Evolutionary conservation across 768 basidiomycete genomes (phyloP).

Genomic region (Russula lepida): DNA sequence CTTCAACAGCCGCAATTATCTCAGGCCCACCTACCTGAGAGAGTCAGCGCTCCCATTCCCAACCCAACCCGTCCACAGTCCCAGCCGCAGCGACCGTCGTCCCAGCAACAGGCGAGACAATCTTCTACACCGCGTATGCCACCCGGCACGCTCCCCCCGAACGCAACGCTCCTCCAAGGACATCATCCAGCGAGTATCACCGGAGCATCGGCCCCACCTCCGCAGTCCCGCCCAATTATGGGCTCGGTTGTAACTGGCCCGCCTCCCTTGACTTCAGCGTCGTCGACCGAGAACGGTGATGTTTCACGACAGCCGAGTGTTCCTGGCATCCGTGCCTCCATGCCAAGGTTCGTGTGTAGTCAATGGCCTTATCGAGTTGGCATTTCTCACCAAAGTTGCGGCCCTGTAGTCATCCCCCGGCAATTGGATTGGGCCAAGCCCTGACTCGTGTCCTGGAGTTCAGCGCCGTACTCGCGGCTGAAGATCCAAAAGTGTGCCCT

Average conservation of each 20-base stretch:
- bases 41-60: conserved; percentile 10
- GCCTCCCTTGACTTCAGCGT: conserved; percentile 6
- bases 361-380: not conserved
- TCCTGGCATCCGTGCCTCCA: conserved; percentile 4
- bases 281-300: conserved; percentile 14
- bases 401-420: not conserved
- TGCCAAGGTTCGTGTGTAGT: conserved; percentile 7
- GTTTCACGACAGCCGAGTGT: conserved; percentile 8
- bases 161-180: conserved; percentile 22
- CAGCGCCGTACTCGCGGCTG: conserved; percentile 53
- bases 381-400: not conserved
- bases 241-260: not conserved
- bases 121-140: conserved; percentile 41
- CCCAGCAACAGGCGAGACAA: conserved; percentile 39
- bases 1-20: conserved; percentile 18
- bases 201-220: conserved; percentile 7
- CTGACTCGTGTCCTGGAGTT: conserved; percentile 59
- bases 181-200: conserved; percentile 20
- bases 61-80: conserved; percentile 26
- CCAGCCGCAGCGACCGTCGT: conserved; percentile 23
- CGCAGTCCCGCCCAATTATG: conserved; percentile 5
- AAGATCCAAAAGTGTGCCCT: conserved; percentile 39
- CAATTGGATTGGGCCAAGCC: conserved; percentile 52
- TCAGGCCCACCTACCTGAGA: conserved; percentile 12
- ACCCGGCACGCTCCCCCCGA: conserved; percentile 30